Conservation (phyloP, 2,329 filamentous ascomycete genomes). For the Daldinia sp. region DNA sequence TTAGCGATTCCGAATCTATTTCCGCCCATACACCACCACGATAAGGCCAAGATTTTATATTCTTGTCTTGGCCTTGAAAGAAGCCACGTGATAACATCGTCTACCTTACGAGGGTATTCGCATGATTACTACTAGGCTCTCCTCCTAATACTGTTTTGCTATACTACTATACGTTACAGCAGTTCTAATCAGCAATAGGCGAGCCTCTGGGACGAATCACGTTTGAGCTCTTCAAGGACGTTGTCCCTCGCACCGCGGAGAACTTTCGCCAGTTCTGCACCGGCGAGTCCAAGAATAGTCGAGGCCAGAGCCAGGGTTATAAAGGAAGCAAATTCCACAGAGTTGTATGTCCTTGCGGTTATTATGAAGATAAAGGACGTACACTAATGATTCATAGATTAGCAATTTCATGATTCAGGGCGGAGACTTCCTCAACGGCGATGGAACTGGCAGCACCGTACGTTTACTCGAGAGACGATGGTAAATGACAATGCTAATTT, state of each 20-base stretch:
- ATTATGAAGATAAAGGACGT: background rate
- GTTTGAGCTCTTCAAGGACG: conserved; percentile 89
- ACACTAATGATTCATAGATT: conserved; percentile 68
- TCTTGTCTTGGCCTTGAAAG: background rate
- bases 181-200: conserved; percentile 63
- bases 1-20: conserved; percentile 56
- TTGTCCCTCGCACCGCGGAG: conserved; percentile 88
- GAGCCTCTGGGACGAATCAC: conserved; percentile 88
- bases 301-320: conserved; percentile 88
- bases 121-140: background rate
- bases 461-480: conserved; percentile 16
- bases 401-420: conserved; percentile 98
- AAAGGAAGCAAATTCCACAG: conserved; percentile 95
- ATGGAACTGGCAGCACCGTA: conserved; percentile 84
- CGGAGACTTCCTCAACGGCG: conserved; percentile 93
- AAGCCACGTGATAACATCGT: conserved; percentile 44
- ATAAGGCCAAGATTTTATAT: background rate
- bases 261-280: conserved; percentile 99
- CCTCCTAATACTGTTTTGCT: background rate
- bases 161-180: background rate
- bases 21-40: background rate
- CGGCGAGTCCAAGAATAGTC: conserved; percentile 84
- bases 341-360: conserved; percentile 70
- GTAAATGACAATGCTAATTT: conserved; percentile 10
- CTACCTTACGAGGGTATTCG: background rate